Base-by-base conservation (phyloP, 2,329 filamentous ascomycete genomes). In the Fusarium pseudoanthophilum region DNA sequence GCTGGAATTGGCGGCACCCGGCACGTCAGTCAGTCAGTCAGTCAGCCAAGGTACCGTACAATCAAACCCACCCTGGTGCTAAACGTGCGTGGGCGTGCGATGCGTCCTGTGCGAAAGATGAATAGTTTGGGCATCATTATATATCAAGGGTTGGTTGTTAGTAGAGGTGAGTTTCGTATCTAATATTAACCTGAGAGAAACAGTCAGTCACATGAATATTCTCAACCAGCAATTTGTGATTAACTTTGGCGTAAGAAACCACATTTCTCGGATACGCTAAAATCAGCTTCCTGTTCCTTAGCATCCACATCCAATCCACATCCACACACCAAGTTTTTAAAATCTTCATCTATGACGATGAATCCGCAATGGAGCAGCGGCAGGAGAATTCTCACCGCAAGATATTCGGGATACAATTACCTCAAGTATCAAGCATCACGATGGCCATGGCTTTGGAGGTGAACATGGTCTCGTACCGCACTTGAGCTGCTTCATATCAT, bases 81-180 rank as follows among this genome's bases (percentile, higher is more conserved):
- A 52, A 46, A 57, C 30, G 46, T 64, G 58, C 15, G 4, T 45
- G 28, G 40, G 67, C 67, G 57, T 69, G 45, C 64, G n/a, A 46
- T 65, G 46, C 26, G 66, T 65, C 60, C 53, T 73, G 64, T 72
- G 71, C 57, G 66, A 69, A 69, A 65, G 24, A 65, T 59, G 36
- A 71, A 45, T 32, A 60, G 46, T 51, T 71, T 57, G 53, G 46
- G 70, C 63, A 53, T 59, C 58, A 71, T 59, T 51, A 18, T 43
- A 60, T 32, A 24, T 46, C 40, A 68, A 60, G 55, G 60, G 32
- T 49, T 30, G 13, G 10, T 20, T 56, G 58, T 67, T 16, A 42
- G 56, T 16, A 42, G 56, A 71, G 43, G 36, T 49, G 51, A 71
- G 67, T 53, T 55, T 56, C 46, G 62, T 48, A 36, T 32, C 36